These are phyloP conservation scores for Tuber indicum DNA, from an alignment of 495 filamentous ascomycete species.

Conservation along the genomic window DNA sequence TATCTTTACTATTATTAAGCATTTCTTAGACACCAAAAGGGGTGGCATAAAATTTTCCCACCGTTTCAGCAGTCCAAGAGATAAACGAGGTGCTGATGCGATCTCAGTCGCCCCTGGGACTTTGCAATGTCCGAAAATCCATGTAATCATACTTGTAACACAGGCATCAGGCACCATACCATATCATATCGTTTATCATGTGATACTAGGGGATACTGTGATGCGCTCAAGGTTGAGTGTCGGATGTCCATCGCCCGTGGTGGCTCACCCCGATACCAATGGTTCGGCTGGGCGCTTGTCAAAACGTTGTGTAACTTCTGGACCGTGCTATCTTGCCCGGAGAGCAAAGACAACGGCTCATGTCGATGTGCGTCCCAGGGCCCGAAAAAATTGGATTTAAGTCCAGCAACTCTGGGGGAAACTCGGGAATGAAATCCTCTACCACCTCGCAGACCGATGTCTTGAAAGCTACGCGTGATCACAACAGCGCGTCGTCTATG, in stretches of 20 bases:
- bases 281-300: not conserved
- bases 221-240: not conserved
- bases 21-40: too few relatives aligned
- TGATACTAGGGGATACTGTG: not conserved
- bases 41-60: too few relatives aligned
- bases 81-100: not conserved
- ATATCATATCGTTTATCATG: not conserved
- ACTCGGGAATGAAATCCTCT: not conserved
- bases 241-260: not conserved
- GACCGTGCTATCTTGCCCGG: not conserved
- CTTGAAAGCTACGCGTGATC: constrained; percentile 21
- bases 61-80: too few relatives aligned
- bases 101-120: not conserved
- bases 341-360: not conserved
- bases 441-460: not conserved
- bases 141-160: not conserved
- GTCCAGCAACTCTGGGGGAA: not conserved
- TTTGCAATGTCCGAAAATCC: not conserved
- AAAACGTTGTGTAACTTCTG: not conserved
- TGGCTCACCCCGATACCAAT: not conserved
- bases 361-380: not conserved
- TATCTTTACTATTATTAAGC: too few relatives aligned
- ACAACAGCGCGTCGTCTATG: constrained; percentile 6
- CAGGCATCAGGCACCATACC: not conserved
- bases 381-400: not conserved